Evolutionary conservation across 164 flowering plant species (phyloP), one percentile per base, ranked within the genome.

Genomic region (Paratinospora sagittata): DNA sequence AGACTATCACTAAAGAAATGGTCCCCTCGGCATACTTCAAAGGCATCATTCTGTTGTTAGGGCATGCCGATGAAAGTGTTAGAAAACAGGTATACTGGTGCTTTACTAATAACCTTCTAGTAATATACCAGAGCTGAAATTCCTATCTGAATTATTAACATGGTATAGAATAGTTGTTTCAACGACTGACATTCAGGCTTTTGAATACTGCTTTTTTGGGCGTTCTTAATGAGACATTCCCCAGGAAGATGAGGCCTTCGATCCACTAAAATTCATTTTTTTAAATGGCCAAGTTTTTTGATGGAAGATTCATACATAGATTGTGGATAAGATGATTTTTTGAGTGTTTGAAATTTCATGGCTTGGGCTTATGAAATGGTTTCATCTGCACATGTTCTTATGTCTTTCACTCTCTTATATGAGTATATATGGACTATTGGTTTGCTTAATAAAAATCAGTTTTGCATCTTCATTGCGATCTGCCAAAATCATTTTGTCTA

Each of bases 21-120:
- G 61, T 60, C 12, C 97, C 97, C 1, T 80, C 90, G 3, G 70
- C 89, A n/a, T 89, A 76, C 75, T 95, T 90, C 63, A 73, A 68
- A 55, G 76, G 83, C 79, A 86, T 87, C 43, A 77, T 69, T 52
- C 75, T 78, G 60, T 78, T 91, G 83, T 82, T 91, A 57, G 68
- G 69, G 27, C 81, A 82, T 79, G 69, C 41, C 34, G 88, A 93
- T 70, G 77, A 63, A 68, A 76, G 71, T 74, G 85, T 91, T 74
- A 78, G 72, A 70, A 87, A 82, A 78, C 90, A 93, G 93, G 98
- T 91, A 81, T 13, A 13, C 17, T 63, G 36, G 58, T 47, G 10
- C 19, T 37, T 45, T 34, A 57, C 65, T 23, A 66, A 73, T 27
- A 36, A 64, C 17, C 19, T 52, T 49, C 30, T 45, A 26, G 13